Evolutionary conservation across 768 basidiomycete genomes (phyloP), one percentile per base, ranked within the genome.

Genomic region (Rhodotorula diobovata): DNA sequence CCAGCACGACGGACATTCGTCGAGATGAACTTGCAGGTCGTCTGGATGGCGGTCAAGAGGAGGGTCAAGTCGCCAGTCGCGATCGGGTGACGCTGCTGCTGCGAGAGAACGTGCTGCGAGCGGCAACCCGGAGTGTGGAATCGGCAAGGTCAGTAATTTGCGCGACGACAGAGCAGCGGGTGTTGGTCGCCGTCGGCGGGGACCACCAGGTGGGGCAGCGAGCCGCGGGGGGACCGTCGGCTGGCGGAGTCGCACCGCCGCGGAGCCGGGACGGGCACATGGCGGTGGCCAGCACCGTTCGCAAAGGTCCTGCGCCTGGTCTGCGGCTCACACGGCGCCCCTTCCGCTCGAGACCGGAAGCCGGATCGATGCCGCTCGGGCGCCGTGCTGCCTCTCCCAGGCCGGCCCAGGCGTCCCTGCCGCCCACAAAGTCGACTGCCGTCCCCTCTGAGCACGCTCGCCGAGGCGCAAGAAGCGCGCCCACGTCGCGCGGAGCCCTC

Each of bases 1-100:
- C 95, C 87, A 37, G 96, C 96, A 82, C 92, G 91, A 75, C 96
- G 88, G 78, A 99, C 96, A 79, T 97, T 98, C 76, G 92, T 94
- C 5, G 94, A 91, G 80, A 98, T 97, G 84, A 97, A 97, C 82
- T 83, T 82, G 76, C 80, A 78, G 23, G 78, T 77, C 34, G 75
- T 77, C 66, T 96, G 93, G 80, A 99, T 97, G 58, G 93, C 95
- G 71, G 89, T 95, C 74, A 99, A 85, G 67, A 99, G 86, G 71
- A 98, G 82, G 8, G 96, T 98, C 65, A 98, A 83, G 82, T 98
- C 96, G 69, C 96, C 95, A 1, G 91, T 92, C 12, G 93, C 93
- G 10, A 86, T 81, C 18, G 87, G 81, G 50, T 94, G 68, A 28
- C 60, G 56, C 25, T 65, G 56, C 45, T 75, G 70, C n/a, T 71